These are phyloP conservation scores for Zymoseptoria brevis DNA, from an alignment of 2,329 filamentous ascomycete species.

Conservation along the genomic window DNA sequence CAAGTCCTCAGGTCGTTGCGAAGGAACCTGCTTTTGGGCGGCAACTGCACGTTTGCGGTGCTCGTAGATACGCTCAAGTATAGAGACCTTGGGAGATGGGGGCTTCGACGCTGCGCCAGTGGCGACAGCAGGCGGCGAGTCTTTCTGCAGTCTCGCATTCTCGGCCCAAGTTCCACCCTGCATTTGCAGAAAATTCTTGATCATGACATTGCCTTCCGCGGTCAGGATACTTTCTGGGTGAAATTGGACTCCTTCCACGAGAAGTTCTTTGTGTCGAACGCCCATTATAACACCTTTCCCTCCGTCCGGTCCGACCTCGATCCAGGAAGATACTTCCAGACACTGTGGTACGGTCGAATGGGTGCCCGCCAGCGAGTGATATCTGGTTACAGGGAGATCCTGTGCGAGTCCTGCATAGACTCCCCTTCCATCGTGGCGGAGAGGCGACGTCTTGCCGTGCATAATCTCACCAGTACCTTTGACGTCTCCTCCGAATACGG, in stretches of 20 bases:
- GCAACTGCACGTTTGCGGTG: constrained; percentile 68
- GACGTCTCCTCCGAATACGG: constrained; percentile 84
- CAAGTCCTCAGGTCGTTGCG: constrained; percentile 72
- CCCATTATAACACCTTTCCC: constrained; percentile 90
- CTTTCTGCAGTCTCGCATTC: constrained; percentile 51
- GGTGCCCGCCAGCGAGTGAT: constrained; percentile 92
- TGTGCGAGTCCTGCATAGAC: constrained; percentile 77
- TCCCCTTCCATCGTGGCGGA: constrained; percentile 86
- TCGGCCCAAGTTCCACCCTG: constrained; percentile 87
- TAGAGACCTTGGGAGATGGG: constrained; percentile 58
- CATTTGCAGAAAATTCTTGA: constrained; percentile 84
- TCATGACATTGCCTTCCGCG: constrained; percentile 77
- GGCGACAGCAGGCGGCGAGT: constrained; percentile 28
- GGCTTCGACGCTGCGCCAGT: constrained; percentile 28
- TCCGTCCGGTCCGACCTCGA: constrained; percentile 63
- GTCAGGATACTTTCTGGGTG: constrained; percentile 97
- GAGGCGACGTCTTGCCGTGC: constrained; percentile 89
- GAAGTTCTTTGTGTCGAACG: constrained; percentile 81
- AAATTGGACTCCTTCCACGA: constrained; percentile 95
- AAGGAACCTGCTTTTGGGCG: constrained; percentile 76
- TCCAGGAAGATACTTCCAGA: constrained; percentile 87
- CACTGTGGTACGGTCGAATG: constrained; percentile 76
- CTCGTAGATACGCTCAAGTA: constrained; percentile 83
- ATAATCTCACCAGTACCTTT: constrained; percentile 91
- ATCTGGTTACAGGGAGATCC: constrained; percentile 79